Conservation (phyloP, 2,329 filamentous ascomycete genomes). For the Teratosphaeria viscida region DNA sequence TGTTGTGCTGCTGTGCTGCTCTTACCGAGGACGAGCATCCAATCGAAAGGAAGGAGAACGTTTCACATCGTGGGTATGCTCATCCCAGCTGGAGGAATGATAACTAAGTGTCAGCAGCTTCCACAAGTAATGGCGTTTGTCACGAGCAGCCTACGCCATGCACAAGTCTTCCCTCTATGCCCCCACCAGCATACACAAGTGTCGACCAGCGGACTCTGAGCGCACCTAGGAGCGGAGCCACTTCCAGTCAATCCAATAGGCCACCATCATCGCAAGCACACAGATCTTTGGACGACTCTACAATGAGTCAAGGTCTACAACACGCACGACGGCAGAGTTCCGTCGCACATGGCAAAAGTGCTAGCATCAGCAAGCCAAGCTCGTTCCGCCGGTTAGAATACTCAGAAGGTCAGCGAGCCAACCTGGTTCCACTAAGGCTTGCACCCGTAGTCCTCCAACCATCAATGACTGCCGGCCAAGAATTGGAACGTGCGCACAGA, state of each 20-base stretch:
- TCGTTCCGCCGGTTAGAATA: conserved; percentile 18
- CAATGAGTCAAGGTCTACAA: conserved; percentile 9
- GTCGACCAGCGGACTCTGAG: not conserved
- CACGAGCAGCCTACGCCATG: conserved; percentile 15
- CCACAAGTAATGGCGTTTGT: conserved; percentile 8
- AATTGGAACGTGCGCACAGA: not conserved
- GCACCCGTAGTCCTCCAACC: conserved; percentile 15
- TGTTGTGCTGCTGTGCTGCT: conserved; percentile 24
- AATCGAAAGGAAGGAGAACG: conserved; percentile 6
- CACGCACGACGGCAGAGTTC: conserved; percentile 11
- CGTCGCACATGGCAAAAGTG: conserved; percentile 10
- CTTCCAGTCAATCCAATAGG: conserved; percentile 6
- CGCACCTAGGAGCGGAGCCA: conserved; percentile 1
- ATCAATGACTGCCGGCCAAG: conserved; percentile 1
- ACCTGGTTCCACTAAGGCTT: conserved; percentile 18
- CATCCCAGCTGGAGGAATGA: not conserved
- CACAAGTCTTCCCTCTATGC: conserved; percentile 4
- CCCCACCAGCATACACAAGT: not conserved
- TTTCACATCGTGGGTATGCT: conserved; percentile 6
- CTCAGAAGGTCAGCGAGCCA: conserved; percentile 21
- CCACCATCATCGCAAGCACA: conserved; percentile 15
- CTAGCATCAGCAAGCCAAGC: conserved; percentile 15
- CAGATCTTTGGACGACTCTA: conserved; percentile 12
- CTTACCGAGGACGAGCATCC: conserved; percentile 20
- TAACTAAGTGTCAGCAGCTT: not conserved